Percentiles rank a stretch among this genome's conserved stretches.
phyloP scores from a whole-genome alignment of 2,329 filamentous ascomycete species.

The Pseudomassariella vexata region DNA sequence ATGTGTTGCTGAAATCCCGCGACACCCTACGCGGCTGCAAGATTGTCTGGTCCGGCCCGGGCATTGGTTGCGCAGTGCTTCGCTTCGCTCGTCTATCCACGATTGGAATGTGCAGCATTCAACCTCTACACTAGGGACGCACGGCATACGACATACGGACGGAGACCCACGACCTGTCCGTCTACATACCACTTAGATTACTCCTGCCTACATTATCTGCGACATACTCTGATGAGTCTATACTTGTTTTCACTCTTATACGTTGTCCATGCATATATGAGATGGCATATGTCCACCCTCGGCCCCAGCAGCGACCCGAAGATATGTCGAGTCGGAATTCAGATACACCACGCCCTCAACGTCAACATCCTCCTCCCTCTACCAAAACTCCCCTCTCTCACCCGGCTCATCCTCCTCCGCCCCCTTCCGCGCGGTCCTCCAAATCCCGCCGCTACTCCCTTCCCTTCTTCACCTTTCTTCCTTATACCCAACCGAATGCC shows the following conservation, averaged over 20 bases:
- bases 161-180: slow-evolving; percentile 4
- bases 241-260: slow-evolving; percentile 6
- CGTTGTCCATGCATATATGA: slow-evolving; percentile 13
- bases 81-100: slow-evolving; percentile 1
- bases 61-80: slow-evolving; percentile 2
- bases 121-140: slow-evolving; percentile 3
- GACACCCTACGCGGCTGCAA: background rate
- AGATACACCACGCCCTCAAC: slow-evolving; percentile 7
- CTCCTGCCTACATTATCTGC: slow-evolving; percentile 3
- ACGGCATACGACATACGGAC: slow-evolving; percentile 4
- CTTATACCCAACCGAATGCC: slow-evolving; percentile 40
- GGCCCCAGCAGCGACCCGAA: slow-evolving; percentile 8
- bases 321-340: slow-evolving; percentile 6
- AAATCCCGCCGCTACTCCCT: slow-evolving; percentile 30
- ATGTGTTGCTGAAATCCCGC: slow-evolving; percentile 4
- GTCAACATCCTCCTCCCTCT: slow-evolving; percentile 5
- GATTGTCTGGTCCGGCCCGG: background rate
- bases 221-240: slow-evolving; percentile 1
- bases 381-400: slow-evolving; percentile 13
- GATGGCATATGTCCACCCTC: slow-evolving; percentile 8
- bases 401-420: slow-evolving; percentile 12
- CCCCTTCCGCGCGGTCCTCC: slow-evolving; percentile 12
- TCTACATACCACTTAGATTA: slow-evolving; percentile 2
- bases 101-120: slow-evolving; percentile 4
- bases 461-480: slow-evolving; percentile 40